A percentile compares a stretch with the other conserved stretches of the same genome.
Conservation (phyloP, 179 eudicot species). For the Silene noctiflora region DNA sequence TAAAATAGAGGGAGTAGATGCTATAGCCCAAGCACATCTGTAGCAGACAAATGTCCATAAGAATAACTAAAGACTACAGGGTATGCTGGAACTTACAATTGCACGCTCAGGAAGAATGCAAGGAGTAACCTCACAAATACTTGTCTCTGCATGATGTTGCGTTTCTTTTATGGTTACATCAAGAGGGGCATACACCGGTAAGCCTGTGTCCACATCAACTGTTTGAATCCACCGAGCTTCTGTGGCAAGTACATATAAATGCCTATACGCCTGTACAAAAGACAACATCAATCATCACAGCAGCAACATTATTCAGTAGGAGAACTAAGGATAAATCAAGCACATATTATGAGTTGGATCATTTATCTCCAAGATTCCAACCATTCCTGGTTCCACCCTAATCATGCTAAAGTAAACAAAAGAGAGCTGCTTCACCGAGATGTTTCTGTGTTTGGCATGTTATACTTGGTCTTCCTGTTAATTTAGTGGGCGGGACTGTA, state of each 20-base stretch:
- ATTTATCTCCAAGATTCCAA: background rate
- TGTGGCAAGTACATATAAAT: conserved; percentile 95
- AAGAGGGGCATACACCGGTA: conserved; percentile 94
- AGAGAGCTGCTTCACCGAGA: background rate
- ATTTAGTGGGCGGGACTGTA: background rate
- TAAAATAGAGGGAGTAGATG: background rate
- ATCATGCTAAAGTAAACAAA: conserved; percentile 1
- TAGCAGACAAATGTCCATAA: background rate
- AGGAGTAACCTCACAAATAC: conserved; percentile 90
- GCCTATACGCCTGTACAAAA: conserved; percentile 78
- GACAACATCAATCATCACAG: conserved; percentile 16
- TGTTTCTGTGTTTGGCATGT: conserved; percentile 1
- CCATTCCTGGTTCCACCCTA: background rate
- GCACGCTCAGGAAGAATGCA: conserved; percentile 95
- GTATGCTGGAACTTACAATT: conserved; percentile 44
- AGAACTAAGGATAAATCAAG: conserved; percentile 4
- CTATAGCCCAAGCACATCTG: background rate
- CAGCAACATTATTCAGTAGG: background rate
- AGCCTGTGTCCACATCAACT: conserved; percentile 91
- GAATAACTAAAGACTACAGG: background rate
- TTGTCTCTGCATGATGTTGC: conserved; percentile 79
- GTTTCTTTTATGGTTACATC: conserved; percentile 84
- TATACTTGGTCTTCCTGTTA: background rate
- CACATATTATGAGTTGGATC: background rate
- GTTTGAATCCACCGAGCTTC: conserved; percentile 97